A percentile compares a stretch with the other conserved stretches of the same genome.
phyloP scores from a whole-genome alignment of 169 alveolate genomes.

The Gregarina niphandrodes region DNA sequence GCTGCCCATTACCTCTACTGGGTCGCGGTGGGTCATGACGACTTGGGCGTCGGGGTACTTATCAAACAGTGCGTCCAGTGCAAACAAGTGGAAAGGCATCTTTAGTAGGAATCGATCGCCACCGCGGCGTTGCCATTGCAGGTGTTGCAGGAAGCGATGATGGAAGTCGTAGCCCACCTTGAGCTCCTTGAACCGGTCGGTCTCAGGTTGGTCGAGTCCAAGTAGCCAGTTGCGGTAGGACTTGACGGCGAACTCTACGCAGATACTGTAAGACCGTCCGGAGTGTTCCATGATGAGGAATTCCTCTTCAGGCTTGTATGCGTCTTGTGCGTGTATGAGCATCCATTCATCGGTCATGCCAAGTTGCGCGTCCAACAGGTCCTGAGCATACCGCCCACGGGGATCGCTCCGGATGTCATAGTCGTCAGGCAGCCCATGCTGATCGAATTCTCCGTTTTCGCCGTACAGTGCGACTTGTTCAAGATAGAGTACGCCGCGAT shows the following conservation, averaged over 20 bases:
- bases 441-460: slow-evolving; percentile 12
- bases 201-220: slow-evolving; percentile 11
- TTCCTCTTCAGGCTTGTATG: slow-evolving; percentile 22
- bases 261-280: slow-evolving; percentile 19
- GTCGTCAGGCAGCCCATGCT: slow-evolving; percentile 12
- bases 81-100: slow-evolving; percentile 24
- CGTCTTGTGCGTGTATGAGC: slow-evolving; percentile 21
- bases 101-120: slow-evolving; percentile 20
- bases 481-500: slow-evolving; percentile 14
- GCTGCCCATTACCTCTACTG: slow-evolving; percentile 19
- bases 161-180: slow-evolving; percentile 17
- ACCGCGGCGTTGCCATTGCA: slow-evolving; percentile 18
- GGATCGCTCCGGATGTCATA: slow-evolving; percentile 21
- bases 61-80: slow-evolving; percentile 21
- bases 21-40: slow-evolving; percentile 23
- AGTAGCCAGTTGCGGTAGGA: slow-evolving; percentile 16
- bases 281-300: slow-evolving; percentile 21
- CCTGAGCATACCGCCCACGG: slow-evolving; percentile 16
- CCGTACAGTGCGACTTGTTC: slow-evolving; percentile 22
- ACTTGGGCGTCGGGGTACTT: slow-evolving; percentile 21
- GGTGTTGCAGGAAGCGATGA: slow-evolving; percentile 22
- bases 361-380: slow-evolving; percentile 15
- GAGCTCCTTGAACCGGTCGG: slow-evolving; percentile 10
- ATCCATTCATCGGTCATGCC: slow-evolving; percentile 21
- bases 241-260: slow-evolving; percentile 15